phyloP scores from a whole-genome alignment of 2,329 filamentous ascomycete species.

The Fusarium sarcochroum region DNA sequence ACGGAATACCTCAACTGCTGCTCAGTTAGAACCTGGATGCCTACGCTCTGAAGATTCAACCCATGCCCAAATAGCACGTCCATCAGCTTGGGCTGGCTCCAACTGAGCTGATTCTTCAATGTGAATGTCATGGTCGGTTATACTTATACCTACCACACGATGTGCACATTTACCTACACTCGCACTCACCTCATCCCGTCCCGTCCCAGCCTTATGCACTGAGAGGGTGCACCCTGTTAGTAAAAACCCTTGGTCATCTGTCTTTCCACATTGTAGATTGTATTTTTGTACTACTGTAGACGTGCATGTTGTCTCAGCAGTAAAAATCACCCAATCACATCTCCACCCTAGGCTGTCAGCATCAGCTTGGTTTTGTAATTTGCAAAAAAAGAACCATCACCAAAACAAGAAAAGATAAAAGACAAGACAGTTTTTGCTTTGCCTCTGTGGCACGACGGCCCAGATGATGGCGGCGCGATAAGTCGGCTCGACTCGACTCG shows the following conservation, averaged over 20 bases:
- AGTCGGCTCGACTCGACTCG: background rate
- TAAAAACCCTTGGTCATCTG: conserved; percentile 31
- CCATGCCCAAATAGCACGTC: background rate
- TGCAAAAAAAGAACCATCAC: conserved; percentile 10
- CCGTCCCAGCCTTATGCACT: conserved; percentile 19
- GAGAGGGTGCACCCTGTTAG: conserved; percentile 9
- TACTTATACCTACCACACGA: background rate
- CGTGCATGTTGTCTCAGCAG: conserved; percentile 17
- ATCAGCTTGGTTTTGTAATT: conserved; percentile 21
- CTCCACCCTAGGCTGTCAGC: conserved; percentile 7
- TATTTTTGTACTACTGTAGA: conserved; percentile 3
- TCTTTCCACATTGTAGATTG: background rate
- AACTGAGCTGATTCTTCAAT: background rate
- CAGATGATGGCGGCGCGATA: conserved; percentile 3
- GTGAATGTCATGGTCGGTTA: background rate
- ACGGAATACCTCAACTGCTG: background rate
- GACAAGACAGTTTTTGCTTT: background rate
- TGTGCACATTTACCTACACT: conserved; percentile 13
- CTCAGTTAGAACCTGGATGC: background rate
- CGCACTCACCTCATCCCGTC: conserved; percentile 18
- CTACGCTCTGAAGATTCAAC: background rate
- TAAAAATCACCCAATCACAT: conserved; percentile 1
- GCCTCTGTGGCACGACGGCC: conserved; percentile 7
- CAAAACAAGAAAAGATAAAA: conserved; percentile 8
- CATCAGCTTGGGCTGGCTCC: background rate